Evolutionary conservation across 495 filamentous ascomycete genomes (phyloP).

Genomic region (Durotheca rogersii): DNA sequence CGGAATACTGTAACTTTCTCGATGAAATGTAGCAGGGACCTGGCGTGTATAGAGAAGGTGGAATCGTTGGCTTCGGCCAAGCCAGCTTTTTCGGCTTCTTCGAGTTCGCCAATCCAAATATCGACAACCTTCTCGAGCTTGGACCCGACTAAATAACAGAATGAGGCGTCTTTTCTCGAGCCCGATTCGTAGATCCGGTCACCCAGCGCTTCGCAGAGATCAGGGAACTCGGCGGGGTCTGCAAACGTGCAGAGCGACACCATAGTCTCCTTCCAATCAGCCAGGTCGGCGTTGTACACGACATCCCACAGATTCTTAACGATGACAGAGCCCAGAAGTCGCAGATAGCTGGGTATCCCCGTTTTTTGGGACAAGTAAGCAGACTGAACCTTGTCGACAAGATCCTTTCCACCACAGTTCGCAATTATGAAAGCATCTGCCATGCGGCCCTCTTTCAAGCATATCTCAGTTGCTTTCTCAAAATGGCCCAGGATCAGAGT

Average conservation of each 20-base stretch:
- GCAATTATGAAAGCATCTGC: slow-evolving; percentile 98
- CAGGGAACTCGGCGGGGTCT: slow-evolving; percentile 83
- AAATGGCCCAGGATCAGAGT: slow-evolving; percentile 88
- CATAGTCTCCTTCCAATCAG: slow-evolving; percentile 96
- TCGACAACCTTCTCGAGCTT: slow-evolving; percentile 94
- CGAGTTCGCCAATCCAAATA: slow-evolving; percentile 89
- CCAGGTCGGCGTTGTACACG: slow-evolving; percentile 89
- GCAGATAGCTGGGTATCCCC: slow-evolving; percentile 84
- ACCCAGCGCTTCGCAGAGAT: slow-evolving; percentile 94
- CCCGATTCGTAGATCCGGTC: slow-evolving; percentile 82
- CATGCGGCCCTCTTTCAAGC: slow-evolving; percentile 81
- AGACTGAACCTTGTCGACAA: slow-evolving; percentile 90
- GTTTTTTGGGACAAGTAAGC: slow-evolving; percentile 84
- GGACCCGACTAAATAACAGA: slow-evolving; percentile 92
- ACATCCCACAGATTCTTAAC: slow-evolving; percentile 98
- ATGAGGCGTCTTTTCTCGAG: slow-evolving; percentile 81
- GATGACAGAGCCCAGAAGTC: slow-evolving; percentile 86
- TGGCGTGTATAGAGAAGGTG: slow-evolving; percentile 88
- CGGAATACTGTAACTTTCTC: slow-evolving; percentile 99
- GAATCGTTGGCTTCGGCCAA: slow-evolving; percentile 70
- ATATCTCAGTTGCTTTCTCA: slow-evolving; percentile 84
- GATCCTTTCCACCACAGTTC: slow-evolving; percentile 90
- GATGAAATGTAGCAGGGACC: slow-evolving; percentile 85
- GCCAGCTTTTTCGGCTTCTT: slow-evolving; percentile 74
- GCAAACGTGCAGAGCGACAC: slow-evolving; percentile 93